Evolutionary conservation across 225 moss, liverwort and hornwort genomes (phyloP).

Genomic region (Thuidium tamariscinum): DNA sequence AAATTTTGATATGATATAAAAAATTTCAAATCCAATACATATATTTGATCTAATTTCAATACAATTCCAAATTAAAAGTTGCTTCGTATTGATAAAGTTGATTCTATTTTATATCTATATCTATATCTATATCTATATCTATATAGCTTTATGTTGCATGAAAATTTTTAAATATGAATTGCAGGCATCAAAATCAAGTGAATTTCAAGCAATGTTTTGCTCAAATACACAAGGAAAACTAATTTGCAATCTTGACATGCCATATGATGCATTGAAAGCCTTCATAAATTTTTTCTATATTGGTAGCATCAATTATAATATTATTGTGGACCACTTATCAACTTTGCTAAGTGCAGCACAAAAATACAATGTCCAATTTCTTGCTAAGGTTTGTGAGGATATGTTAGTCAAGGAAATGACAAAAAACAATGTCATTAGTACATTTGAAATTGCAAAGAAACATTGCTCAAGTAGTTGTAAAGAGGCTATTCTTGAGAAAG

Average conservation of each 20-base stretch:
- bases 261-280: slow-evolving; percentile 21
- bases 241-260: slow-evolving; percentile 23
- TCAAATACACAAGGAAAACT: slow-evolving; percentile 1
- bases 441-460: slow-evolving; percentile 25
- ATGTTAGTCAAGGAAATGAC: slow-evolving; percentile 21
- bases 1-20: neutral
- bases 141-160: too few species aligned
- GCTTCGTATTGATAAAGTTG: too few species aligned
- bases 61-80: too few species aligned
- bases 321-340: slow-evolving; percentile 1
- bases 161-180: neutral
- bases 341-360: slow-evolving; percentile 10
- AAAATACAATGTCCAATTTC: slow-evolving; percentile 23
- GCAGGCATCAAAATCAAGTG: slow-evolving; percentile 39
- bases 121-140: too few species aligned
- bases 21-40: too few species aligned
- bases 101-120: too few species aligned
- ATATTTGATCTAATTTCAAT: neutral
- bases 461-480: slow-evolving; percentile 19
- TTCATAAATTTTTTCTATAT: slow-evolving; percentile 38
- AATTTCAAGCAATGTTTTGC: slow-evolving; percentile 26
- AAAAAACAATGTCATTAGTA: slow-evolving; percentile 24
- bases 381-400: slow-evolving; percentile 20
- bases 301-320: neutral
- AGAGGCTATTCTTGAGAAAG: slow-evolving; percentile 21